Base-by-base conservation (phyloP, 345 rosid genomes). In the Arabidopsis suecica region DNA sequence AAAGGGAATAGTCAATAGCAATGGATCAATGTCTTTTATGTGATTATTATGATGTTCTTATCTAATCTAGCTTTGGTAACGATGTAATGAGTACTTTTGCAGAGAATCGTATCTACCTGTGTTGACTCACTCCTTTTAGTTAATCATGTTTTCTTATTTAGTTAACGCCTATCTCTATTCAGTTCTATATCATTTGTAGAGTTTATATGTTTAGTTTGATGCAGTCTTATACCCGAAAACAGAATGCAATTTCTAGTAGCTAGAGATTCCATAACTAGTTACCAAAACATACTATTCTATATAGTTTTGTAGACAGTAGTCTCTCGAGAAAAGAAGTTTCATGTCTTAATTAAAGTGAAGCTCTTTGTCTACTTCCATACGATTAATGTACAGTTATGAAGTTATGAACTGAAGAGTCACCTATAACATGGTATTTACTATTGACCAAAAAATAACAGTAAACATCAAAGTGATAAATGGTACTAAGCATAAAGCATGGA, bases 311-410 rank as follows among this genome's bases (percentile, higher is more conserved):
- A 7, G n/a, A 65, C 33, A 32, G 16, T 23, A 28, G 32, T 56
- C 60, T 22, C 22, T n/a, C 2, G 38, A 69, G 66, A 22, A 62
- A 55, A 16, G 11, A 62, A 63, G 22, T 22, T 32, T 48, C 34
- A 32, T 32, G 61, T 47, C 44, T 23, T 23, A 23, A 23, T 22
- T 0, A 41, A 33, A 48, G 68, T 49, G 36, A 56, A 42, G 32
- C 30, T 25, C 34, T 40, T 40, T 40, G 63, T 42, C 68, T 61
- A 61, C 45, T 70, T 45, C 47, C 55, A 70, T 45, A 22, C 6
- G 10, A 32, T 20, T 23, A 23, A 23, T 60, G 68, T 37, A 37
- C 9, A 62, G 32, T 67, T 45, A 58, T 71, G 71, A 60, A 23
- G 42, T 59, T 63, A 36, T 34, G 34, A 41, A 33, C 20, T 33